Evolutionary conservation across 805 yeast species (phyloP).

Genomic region (Isabelozyma heimii): DNA sequence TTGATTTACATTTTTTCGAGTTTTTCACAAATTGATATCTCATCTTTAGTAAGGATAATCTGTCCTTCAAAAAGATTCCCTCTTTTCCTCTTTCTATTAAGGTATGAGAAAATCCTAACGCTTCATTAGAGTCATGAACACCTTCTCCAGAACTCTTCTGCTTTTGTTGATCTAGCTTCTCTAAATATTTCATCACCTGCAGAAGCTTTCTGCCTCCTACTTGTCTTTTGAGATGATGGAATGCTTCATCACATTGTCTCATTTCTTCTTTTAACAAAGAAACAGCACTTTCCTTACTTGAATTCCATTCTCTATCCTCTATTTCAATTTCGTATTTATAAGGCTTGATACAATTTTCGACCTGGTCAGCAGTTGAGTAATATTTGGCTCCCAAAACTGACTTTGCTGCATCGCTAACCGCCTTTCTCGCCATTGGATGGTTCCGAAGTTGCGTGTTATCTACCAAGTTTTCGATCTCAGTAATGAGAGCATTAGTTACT

Average conservation of each 20-base stretch:
- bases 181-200: constrained; percentile 77
- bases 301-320: constrained; percentile 91
- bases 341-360: constrained; percentile 97
- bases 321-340: constrained; percentile 95
- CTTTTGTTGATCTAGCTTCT: constrained; percentile 42
- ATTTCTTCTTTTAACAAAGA: constrained; percentile 78
- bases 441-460: constrained; percentile 72
- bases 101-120: constrained; percentile 79
- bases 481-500: constrained; percentile 73
- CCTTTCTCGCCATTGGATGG: constrained; percentile 82
- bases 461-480: constrained; percentile 73
- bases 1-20: constrained; percentile 70
- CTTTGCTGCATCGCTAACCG: constrained; percentile 81
- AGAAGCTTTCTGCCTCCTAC: constrained; percentile 82
- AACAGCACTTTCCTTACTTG: constrained; percentile 76
- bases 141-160: constrained; percentile 24
- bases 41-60: constrained; percentile 67
- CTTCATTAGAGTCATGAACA: constrained; percentile 55
- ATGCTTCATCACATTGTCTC: constrained; percentile 72
- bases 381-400: constrained; percentile 74
- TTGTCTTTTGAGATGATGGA: constrained; percentile 54
- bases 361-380: constrained; percentile 95
- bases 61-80: constrained; percentile 74
- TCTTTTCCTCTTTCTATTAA: constrained; percentile 77
- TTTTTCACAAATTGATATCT: constrained; percentile 70